Evolutionary conservation across 164 flowering plant genomes (phyloP).

Genomic region (Protea cynaroides): DNA sequence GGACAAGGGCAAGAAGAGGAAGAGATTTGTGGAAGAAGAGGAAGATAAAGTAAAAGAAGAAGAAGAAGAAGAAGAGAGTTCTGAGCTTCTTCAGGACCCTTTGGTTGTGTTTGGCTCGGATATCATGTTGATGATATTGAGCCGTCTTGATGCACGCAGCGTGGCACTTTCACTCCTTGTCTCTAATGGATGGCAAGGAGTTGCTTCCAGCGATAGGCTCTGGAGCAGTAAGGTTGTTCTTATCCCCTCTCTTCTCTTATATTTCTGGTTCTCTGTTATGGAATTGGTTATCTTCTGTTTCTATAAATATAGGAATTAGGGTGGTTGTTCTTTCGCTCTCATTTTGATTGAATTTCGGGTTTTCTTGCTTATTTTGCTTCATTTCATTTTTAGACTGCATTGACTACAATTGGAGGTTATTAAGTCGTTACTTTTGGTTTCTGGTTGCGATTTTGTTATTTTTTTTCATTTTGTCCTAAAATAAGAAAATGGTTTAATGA

Average conservation of each 20-base stretch:
- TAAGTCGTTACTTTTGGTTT: too few species aligned
- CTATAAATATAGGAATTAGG: too few species aligned
- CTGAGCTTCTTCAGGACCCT: slow-evolving; percentile 33
- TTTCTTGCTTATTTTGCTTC: too few species aligned
- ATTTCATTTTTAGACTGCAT: too few species aligned
- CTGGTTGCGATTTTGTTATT: too few species aligned
- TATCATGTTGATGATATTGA: slow-evolving; percentile 46
- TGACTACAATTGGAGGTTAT: too few species aligned
- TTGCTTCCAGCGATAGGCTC: slow-evolving; percentile 59
- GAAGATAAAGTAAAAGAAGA: slow-evolving; percentile 4
- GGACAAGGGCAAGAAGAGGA: slow-evolving; percentile 5
- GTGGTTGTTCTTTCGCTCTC: too few species aligned
- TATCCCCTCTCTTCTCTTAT: neutral
- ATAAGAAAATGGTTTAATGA: too few species aligned
- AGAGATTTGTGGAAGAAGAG: neutral
- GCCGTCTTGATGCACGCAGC: slow-evolving; percentile 70
- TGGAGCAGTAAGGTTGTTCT: slow-evolving; percentile 51
- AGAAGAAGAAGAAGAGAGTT: slow-evolving; percentile 15
- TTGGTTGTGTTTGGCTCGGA: slow-evolving; percentile 54
- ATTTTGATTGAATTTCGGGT: neutral
- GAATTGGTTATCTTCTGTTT: neutral
- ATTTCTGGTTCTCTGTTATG: neutral
- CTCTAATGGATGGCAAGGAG: slow-evolving; percentile 54
- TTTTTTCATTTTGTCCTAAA: too few species aligned
- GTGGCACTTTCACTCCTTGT: slow-evolving; percentile 66